Conservation (phyloP, 352 stramenopile species). For the Phytophthora vignae region DNA sequence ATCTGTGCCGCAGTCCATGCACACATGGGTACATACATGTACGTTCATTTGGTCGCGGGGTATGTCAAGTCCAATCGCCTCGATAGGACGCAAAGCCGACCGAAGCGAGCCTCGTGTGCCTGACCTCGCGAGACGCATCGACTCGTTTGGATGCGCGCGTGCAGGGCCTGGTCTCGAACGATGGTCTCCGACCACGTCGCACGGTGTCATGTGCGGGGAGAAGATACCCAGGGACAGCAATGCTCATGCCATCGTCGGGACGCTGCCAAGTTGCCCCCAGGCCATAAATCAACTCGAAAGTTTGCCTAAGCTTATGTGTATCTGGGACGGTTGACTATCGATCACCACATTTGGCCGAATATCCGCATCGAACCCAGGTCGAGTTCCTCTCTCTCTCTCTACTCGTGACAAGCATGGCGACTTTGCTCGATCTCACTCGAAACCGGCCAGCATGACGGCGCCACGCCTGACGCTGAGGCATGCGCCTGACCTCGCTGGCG, state of each 20-base stretch:
- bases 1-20: neutral
- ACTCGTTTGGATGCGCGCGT: slow-evolving; percentile 27
- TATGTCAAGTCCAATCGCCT: slow-evolving; percentile 15
- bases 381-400: neutral
- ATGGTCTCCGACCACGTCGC: slow-evolving; percentile 4
- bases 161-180: slow-evolving; percentile 14
- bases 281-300: neutral
- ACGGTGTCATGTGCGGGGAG: slow-evolving; percentile 3
- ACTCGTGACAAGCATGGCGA: neutral
- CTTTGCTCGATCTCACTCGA: slow-evolving; percentile 3
- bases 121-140: slow-evolving; percentile 31
- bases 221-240: neutral
- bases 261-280: neutral
- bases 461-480: slow-evolving; percentile 1
- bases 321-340: neutral
- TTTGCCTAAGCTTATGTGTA: neutral
- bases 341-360: neutral
- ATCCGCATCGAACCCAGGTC: neutral
- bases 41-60: neutral
- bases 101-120: slow-evolving; percentile 10
- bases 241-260: slow-evolving; percentile 2
- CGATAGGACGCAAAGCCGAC: slow-evolving; percentile 16
- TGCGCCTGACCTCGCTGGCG: slow-evolving; percentile 31
- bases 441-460: neutral
- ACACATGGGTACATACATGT: neutral